These are phyloP conservation scores for Medicago ruthenica DNA, from an alignment of 306 rosid species.

Conservation along the genomic window DNA sequence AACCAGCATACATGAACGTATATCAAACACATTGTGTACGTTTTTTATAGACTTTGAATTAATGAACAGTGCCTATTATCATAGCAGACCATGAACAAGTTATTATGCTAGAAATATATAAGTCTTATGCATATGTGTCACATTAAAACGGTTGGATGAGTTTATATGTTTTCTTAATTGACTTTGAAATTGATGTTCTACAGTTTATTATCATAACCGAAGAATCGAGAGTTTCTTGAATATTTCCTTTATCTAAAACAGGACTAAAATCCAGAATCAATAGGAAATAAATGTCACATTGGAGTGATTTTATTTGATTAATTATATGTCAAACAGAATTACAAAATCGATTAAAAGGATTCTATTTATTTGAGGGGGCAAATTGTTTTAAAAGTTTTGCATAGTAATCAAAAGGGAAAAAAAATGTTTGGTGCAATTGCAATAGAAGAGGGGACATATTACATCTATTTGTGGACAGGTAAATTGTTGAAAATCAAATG, in stretches of 20 bases:
- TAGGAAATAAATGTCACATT: too few relatives aligned
- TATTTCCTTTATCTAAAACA: too few relatives aligned
- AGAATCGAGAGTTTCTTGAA: not conserved
- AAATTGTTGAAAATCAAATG: not conserved
- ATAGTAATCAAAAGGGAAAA: not conserved
- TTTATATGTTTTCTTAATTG: not conserved
- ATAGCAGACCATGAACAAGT: not conserved
- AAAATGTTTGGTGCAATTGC: not conserved
- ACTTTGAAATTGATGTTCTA: not conserved
- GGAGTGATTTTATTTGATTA: too few relatives aligned
- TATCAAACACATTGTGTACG: slow-evolving; percentile 12
- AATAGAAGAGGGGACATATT: not conserved
- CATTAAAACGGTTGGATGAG: not conserved
- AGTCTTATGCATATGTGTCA: not conserved
- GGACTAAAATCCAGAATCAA: too few relatives aligned
- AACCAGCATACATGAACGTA: slow-evolving; percentile 23
- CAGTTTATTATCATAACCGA: not conserved
- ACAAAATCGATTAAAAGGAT: too few relatives aligned
- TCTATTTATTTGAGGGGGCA: too few relatives aligned
- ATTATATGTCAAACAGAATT: too few relatives aligned
- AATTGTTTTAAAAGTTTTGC: too few relatives aligned
- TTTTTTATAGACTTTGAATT: slow-evolving; percentile 46
- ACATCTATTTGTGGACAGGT: not conserved
- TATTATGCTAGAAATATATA: not conserved
- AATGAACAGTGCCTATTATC: not conserved